A percentile compares a stretch with the other conserved stretches of the same genome.
Evolutionary conservation across 768 basidiomycete species (phyloP).

Genomic region (Myochromella boudieri): DNA sequence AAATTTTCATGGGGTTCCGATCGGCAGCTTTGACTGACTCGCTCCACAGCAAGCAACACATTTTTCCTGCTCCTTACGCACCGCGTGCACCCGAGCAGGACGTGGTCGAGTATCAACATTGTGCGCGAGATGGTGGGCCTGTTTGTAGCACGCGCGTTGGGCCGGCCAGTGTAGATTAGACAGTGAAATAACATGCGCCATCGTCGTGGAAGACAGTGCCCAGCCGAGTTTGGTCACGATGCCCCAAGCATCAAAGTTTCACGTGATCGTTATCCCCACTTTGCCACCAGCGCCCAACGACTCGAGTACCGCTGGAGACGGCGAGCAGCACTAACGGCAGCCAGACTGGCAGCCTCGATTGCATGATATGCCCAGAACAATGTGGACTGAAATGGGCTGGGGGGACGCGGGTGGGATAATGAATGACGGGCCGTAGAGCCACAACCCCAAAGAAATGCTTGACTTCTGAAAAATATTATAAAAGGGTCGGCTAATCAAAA

Average conservation of each 20-base stretch:
- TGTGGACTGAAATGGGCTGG: slow-evolving; percentile 2
- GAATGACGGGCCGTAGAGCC: slow-evolving; percentile 2
- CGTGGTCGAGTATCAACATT: slow-evolving; percentile 27
- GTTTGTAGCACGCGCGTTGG: slow-evolving; percentile 22
- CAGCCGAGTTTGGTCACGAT: too few species aligned
- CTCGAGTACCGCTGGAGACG: too few species aligned
- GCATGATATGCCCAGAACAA: background rate
- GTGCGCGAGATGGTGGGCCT: slow-evolving; percentile 22
- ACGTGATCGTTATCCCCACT: slow-evolving; percentile 4
- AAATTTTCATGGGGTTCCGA: too few species aligned
- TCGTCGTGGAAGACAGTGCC: too few species aligned
- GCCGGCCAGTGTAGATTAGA: slow-evolving; percentile 9
- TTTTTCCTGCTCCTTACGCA: slow-evolving; percentile 26
- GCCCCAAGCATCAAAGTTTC: slow-evolving; percentile 6
- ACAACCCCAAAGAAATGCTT: slow-evolving; percentile 20
- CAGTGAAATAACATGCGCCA: background rate
- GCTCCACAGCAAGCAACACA: slow-evolving; percentile 26
- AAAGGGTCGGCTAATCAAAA: slow-evolving; percentile 15
- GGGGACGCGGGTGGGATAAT: slow-evolving; percentile 2
- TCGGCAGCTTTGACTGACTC: background rate
- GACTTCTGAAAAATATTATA: slow-evolving; percentile 15
- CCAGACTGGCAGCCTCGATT: background rate
- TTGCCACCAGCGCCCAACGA: background rate
- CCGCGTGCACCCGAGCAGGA: slow-evolving; percentile 27
- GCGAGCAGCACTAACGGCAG: too few species aligned